These are phyloP conservation scores for Zygoascus biomembranicola DNA, from an alignment of 805 yeast genomes.

Conservation along the genomic window DNA sequence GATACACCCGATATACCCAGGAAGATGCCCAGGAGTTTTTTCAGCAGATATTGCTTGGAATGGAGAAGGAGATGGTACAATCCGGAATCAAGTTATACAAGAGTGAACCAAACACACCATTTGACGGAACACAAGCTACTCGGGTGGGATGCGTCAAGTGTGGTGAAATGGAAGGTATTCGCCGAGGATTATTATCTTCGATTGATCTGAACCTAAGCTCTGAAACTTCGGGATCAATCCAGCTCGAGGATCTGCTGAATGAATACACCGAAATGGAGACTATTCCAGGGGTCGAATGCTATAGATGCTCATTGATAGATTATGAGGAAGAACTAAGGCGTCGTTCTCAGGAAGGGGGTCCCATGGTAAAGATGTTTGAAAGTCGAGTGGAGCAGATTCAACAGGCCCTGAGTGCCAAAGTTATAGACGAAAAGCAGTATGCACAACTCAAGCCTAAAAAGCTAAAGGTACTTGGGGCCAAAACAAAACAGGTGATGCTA, in stretches of 20 bases:
- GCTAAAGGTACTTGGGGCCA: conserved; percentile 64
- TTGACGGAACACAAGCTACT: conserved; percentile 83
- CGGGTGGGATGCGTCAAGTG: conserved; percentile 85
- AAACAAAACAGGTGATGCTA: conserved; percentile 74
- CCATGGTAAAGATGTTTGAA: conserved; percentile 26
- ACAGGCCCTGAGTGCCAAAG: conserved; percentile 45
- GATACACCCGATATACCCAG: conserved; percentile 78
- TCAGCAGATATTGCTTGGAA: conserved; percentile 39
- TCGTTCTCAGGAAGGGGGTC: background rate
- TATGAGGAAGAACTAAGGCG: conserved; percentile 24
- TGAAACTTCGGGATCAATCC: conserved; percentile 8
- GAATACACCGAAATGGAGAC: conserved; percentile 54
- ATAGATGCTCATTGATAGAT: conserved; percentile 67
- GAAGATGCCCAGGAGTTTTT: conserved; percentile 97
- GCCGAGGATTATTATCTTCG: conserved; percentile 60
- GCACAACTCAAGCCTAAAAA: conserved; percentile 65
- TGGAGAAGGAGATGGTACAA: conserved; percentile 25
- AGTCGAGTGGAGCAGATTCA: conserved; percentile 42
- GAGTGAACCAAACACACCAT: conserved; percentile 64
- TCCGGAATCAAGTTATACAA: background rate
- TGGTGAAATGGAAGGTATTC: conserved; percentile 90
- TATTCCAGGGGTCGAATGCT: conserved; percentile 90
- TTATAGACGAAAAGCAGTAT: conserved; percentile 73
- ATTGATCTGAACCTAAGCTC: conserved; percentile 26
- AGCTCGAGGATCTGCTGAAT: conserved; percentile 20